phyloP scores from a whole-genome alignment of 176 grass and related monocot species.

The Tuctoria greenei region DNA sequence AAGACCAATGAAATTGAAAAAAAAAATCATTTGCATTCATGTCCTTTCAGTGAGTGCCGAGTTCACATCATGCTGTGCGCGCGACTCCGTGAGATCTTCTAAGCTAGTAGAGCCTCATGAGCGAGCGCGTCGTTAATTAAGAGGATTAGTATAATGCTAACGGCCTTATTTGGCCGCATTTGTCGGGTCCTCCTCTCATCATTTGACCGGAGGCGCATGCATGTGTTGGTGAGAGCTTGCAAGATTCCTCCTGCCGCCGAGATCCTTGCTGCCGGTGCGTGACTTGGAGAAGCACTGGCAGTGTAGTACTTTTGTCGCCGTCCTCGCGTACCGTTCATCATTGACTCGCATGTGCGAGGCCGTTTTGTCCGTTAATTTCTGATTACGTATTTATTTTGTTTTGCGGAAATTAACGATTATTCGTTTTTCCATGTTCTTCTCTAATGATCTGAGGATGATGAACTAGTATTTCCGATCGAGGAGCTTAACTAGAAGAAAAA shows the following conservation, averaged over 20 bases:
- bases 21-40: not conserved
- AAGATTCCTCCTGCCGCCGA: slow-evolving; percentile 53
- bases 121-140: not conserved
- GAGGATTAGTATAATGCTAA: slow-evolving; percentile 43
- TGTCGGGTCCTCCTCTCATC: slow-evolving; percentile 43
- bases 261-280: slow-evolving; percentile 31
- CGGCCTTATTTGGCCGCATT: slow-evolving; percentile 45
- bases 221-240: slow-evolving; percentile 45
- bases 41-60: slow-evolving; percentile 29
- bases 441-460: too few relatives aligned
- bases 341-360: slow-evolving; percentile 41
- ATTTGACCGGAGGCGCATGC: slow-evolving; percentile 46
- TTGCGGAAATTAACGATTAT: not conserved
- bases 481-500: not conserved
- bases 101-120: slow-evolving; percentile 32
- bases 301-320: not conserved
- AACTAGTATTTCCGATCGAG: too few relatives aligned
- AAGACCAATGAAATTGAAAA: not conserved
- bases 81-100: slow-evolving; percentile 40
- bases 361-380: slow-evolving; percentile 41
- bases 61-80: slow-evolving; percentile 42
- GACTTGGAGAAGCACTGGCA: slow-evolving; percentile 39
- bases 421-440: not conserved
- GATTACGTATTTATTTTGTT: slow-evolving; percentile 7
- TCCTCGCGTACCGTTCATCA: slow-evolving; percentile 34